Evolutionary conservation across 2,329 filamentous ascomycete species (phyloP).

Genomic region (Triangularia setosa): DNA sequence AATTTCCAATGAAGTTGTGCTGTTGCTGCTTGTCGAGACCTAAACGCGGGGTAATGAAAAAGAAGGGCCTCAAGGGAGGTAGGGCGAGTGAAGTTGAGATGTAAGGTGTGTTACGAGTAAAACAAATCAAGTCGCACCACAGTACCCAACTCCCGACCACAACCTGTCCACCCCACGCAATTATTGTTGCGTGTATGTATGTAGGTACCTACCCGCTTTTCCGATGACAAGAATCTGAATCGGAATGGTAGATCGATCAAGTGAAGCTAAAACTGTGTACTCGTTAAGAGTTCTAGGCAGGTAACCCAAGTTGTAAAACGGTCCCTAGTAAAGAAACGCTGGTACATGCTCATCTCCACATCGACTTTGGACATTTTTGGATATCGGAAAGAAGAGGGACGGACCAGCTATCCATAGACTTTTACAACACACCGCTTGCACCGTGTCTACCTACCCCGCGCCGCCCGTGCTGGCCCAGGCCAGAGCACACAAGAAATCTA

Average conservation of each 20-base stretch:
- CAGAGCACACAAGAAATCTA: neutral
- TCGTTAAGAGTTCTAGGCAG: neutral
- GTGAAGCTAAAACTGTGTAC: neutral
- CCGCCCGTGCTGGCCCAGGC: neutral
- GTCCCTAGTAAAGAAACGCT: neutral
- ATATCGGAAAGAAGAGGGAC: neutral
- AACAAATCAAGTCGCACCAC: neutral
- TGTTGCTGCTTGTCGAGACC: neutral
- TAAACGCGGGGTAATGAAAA: neutral
- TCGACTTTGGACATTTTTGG: neutral
- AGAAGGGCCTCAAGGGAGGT: neutral
- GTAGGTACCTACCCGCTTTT: neutral
- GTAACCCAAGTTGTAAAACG: neutral
- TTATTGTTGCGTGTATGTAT: neutral
- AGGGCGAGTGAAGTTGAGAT: neutral
- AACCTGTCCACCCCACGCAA: neutral
- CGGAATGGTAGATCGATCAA: neutral
- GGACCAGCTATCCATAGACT: neutral
- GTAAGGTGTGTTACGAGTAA: neutral
- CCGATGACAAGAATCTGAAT: neutral
- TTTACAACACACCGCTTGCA: neutral
- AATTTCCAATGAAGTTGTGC: neutral
- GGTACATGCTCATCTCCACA: neutral
- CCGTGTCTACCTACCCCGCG: neutral
- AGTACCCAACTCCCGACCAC: neutral